phyloP scores from a whole-genome alignment of 805 yeast genomes.

The Metschnikowia lochheadii region DNA sequence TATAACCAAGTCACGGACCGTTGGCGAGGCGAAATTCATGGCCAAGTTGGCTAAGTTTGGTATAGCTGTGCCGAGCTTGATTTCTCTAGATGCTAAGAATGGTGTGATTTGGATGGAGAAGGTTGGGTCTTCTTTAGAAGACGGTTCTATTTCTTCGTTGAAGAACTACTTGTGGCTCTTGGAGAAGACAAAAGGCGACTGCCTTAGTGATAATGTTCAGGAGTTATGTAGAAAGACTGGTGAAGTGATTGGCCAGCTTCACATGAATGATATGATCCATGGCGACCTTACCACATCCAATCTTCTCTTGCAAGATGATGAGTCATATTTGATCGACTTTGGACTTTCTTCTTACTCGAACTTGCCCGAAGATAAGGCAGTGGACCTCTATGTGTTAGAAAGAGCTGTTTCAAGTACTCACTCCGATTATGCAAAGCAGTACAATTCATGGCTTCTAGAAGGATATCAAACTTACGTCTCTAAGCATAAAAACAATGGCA shows the following conservation, averaged over 20 bases:
- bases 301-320: constrained; percentile 47
- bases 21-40: constrained; percentile 78
- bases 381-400: constrained; percentile 92
- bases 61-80: constrained; percentile 65
- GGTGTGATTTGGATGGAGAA: constrained; percentile 90
- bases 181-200: constrained; percentile 30
- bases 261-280: constrained; percentile 74
- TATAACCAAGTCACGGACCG: constrained; percentile 75
- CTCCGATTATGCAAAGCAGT: constrained; percentile 61
- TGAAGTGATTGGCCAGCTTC: constrained; percentile 62
- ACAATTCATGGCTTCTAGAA: constrained; percentile 65
- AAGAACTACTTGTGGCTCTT: constrained; percentile 72
- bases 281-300: constrained; percentile 95
- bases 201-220: constrained; percentile 36
- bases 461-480: constrained; percentile 49
- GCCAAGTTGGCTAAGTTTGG: constrained; percentile 51
- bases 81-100: constrained; percentile 69
- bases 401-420: constrained; percentile 90
- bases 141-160: constrained; percentile 56
- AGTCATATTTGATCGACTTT: constrained; percentile 78
- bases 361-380: constrained; percentile 89
- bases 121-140: constrained; percentile 53
- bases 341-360: constrained; percentile 79
- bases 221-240: constrained; percentile 56
- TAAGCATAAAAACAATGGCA: constrained; percentile 24